These are phyloP conservation scores for Suillus cothurnatus DNA, from an alignment of 768 basidiomycete genomes.

Conservation along the genomic window DNA sequence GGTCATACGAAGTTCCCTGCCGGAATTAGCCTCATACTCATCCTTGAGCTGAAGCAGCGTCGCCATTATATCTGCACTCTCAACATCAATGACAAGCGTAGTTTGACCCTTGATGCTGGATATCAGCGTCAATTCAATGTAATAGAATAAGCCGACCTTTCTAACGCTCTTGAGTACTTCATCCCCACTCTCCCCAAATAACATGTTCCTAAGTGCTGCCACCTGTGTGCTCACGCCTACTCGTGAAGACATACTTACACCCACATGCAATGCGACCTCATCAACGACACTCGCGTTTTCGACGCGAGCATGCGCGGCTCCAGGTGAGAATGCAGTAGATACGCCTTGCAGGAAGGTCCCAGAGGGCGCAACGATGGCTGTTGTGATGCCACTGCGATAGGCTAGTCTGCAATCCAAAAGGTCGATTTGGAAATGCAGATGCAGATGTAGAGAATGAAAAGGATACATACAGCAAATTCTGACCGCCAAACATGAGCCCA, in stretches of 20 bases:
- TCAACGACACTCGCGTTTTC: slow-evolving; percentile 62
- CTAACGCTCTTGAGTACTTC: slow-evolving; percentile 20
- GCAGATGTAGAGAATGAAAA: background rate
- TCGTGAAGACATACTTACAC: slow-evolving; percentile 41
- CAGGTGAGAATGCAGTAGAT: slow-evolving; percentile 63
- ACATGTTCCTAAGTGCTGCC: slow-evolving; percentile 59
- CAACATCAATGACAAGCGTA: slow-evolving; percentile 67
- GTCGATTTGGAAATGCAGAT: background rate
- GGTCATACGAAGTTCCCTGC: slow-evolving; percentile 60
- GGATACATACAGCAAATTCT: slow-evolving; percentile 66
- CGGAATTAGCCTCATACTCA: slow-evolving; percentile 61
- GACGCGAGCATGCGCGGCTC: slow-evolving; percentile 53
- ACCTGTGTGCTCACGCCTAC: slow-evolving; percentile 71
- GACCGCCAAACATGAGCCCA: slow-evolving; percentile 68
- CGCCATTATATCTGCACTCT: slow-evolving; percentile 75
- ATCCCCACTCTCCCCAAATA: slow-evolving; percentile 56
- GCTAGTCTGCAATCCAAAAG: slow-evolving; percentile 48
- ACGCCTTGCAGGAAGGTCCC: slow-evolving; percentile 57
- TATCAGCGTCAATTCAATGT: background rate
- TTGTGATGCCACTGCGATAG: slow-evolving; percentile 66
- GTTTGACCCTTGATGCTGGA: slow-evolving; percentile 50
- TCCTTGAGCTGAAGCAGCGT: slow-evolving; percentile 66
- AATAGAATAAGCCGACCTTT: slow-evolving; percentile 10
- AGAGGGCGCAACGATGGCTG: slow-evolving; percentile 53
- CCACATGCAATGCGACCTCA: slow-evolving; percentile 64